phyloP scores from a whole-genome alignment of 352 stramenopile genomes.

The Globisporangium parvum region DNA sequence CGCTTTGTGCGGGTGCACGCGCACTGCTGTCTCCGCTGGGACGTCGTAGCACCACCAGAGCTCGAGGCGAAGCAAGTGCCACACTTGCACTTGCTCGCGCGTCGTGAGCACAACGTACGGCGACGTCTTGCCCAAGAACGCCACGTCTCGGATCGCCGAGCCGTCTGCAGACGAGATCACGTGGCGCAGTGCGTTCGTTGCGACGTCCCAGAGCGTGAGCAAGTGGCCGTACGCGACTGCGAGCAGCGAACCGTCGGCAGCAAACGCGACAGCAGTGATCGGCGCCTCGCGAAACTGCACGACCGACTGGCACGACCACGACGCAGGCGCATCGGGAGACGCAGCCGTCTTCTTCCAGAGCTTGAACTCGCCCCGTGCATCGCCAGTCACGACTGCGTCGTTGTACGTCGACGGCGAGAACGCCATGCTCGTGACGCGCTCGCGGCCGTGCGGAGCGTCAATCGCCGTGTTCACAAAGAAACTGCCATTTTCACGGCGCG shows the following conservation, averaged over 20 bases:
- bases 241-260: constrained; percentile 73
- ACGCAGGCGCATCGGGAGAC: constrained; percentile 8
- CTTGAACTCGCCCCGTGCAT: constrained; percentile 71
- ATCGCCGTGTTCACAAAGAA: constrained; percentile 83
- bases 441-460: constrained; percentile 63
- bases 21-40: constrained; percentile 25
- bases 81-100: constrained; percentile 54
- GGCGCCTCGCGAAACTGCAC: constrained; percentile 66
- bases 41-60: constrained; percentile 74
- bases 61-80: constrained; percentile 59
- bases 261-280: constrained; percentile 67
- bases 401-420: constrained; percentile 39
- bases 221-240: constrained; percentile 77
- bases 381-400: constrained; percentile 55
- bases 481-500: constrained; percentile 56
- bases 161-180: constrained; percentile 69
- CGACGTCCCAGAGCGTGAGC: constrained; percentile 82
- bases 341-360: constrained; percentile 58
- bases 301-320: constrained; percentile 77
- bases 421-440: constrained; percentile 41
- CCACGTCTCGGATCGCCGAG: constrained; percentile 37
- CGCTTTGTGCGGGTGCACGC: constrained; percentile 26
- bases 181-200: constrained; percentile 62
- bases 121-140: constrained; percentile 51
- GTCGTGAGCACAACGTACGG: constrained; percentile 67